phyloP scores from a whole-genome alignment of 2,329 filamentous ascomycete species.

The Fusarium bulbicola region DNA sequence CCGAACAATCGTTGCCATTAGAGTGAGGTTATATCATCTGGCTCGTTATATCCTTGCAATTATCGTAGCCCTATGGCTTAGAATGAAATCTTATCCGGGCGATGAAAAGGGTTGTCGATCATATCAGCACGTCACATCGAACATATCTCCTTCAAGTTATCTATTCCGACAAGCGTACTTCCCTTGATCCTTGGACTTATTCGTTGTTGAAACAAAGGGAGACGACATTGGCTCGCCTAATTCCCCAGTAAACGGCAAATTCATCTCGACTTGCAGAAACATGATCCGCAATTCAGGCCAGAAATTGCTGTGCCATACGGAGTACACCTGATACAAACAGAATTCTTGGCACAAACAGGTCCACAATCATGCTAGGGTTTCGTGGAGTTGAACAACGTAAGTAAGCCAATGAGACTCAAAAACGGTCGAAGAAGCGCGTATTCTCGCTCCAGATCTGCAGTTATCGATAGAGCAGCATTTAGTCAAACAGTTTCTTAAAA shows the following conservation, averaged over 20 bases:
- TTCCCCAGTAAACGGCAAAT: background rate
- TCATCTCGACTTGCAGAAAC: background rate
- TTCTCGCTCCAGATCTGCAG: background rate
- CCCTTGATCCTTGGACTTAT: too few species aligned
- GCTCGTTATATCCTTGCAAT: background rate
- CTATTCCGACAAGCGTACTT: background rate
- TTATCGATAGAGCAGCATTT: background rate
- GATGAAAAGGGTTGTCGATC: background rate
- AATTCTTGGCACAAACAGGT: background rate
- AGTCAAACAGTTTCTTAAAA: background rate
- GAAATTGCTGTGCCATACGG: background rate
- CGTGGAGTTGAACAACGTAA: background rate
- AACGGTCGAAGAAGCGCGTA: background rate
- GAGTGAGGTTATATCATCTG: background rate
- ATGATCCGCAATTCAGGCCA: background rate
- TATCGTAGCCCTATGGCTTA: background rate
- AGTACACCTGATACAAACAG: background rate
- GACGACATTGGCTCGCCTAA: background rate
- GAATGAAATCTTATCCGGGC: fast-evolving
- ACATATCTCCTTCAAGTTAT: fast-evolving
- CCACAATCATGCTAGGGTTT: background rate
- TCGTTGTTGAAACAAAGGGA: background rate
- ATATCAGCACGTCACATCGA: background rate
- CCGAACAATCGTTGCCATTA: background rate
- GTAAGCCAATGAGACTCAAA: background rate